Base-by-base conservation (phyloP, 768 basidiomycete genomes). In the Lentinula edodes region DNA sequence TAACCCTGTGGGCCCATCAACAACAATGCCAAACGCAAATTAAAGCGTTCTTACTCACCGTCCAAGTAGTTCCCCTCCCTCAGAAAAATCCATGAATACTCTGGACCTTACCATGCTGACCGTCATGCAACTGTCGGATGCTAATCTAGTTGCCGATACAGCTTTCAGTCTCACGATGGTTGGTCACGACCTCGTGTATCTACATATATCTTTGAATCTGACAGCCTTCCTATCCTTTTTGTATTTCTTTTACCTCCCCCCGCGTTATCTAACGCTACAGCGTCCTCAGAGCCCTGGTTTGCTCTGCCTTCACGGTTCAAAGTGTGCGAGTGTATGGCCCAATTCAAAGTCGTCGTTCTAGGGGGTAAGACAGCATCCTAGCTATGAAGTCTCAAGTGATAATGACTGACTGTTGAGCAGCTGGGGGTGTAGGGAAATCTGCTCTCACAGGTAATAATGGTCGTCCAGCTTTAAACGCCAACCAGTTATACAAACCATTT, bases 341-440 rank as follows among this genome's bases (percentile, higher is more conserved):
- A 85, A 73, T 90, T 84, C 75, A 89, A 84, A 70, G 84, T 87
- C 23, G 90, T 92, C 61, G 88, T 93, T 50, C 85, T 93, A 56
- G 91, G 91, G 67, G 90, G 90, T 90, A 67, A 64, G 51, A 82
- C 72, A 45, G 35, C 28, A 51, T 35, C 60, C 43, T 28, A 28
- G 3, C 28, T 28, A 28, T 28, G 2, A 28, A 35, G 58, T 50
- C 48, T 15, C 57, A 62, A 28, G 52, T 36, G 51, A 55, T 58
- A 57, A 51, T 64, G 54, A 58, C 61, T 18, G 18, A 43, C 41
- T 56, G 35, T n/a, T 56, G 38, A 16, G 6, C 53, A 92, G 91
- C 91, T 69, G 92, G 92, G 68, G 92, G 92, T 23, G 91, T 94
- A 58, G 92, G 92, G 52, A 94, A 94, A 74, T 93, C 91, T 28